Percentiles rank a stretch among this genome's conserved stretches.
phyloP scores from a whole-genome alignment of 2,329 filamentous ascomycete genomes.

The Ophiostoma sp. region DNA sequence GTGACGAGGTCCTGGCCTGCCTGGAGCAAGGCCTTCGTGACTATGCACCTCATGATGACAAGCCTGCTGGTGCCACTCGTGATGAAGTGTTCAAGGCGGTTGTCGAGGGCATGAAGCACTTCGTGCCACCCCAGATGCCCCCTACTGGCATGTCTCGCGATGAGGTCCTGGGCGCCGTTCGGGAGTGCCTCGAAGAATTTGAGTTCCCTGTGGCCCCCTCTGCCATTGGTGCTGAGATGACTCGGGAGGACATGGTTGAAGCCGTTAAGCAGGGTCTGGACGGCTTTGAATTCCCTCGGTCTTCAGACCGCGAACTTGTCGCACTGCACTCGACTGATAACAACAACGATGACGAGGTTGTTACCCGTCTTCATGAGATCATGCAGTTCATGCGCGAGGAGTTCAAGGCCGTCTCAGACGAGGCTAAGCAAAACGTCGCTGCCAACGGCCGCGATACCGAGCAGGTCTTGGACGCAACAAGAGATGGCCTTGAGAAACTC shows the following conservation, averaged over 20 bases:
- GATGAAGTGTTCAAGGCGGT: slow-evolving; percentile 84
- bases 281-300: slow-evolving; percentile 42
- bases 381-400: slow-evolving; percentile 54
- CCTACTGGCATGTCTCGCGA: slow-evolving; percentile 63
- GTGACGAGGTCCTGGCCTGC: slow-evolving; percentile 83
- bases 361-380: slow-evolving; percentile 59
- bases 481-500: slow-evolving; percentile 77
- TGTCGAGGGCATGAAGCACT: slow-evolving; percentile 77
- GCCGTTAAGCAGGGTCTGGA: slow-evolving; percentile 58
- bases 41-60: slow-evolving; percentile 54
- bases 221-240: slow-evolving; percentile 49
- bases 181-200: slow-evolving; percentile 80
- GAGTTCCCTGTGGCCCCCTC: slow-evolving; percentile 63
- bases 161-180: slow-evolving; percentile 76
- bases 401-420: slow-evolving; percentile 55
- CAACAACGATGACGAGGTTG: slow-evolving; percentile 44
- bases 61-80: slow-evolving; percentile 59
- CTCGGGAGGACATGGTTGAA: slow-evolving; percentile 57
- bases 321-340: slow-evolving; percentile 36
- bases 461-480: slow-evolving; percentile 80
- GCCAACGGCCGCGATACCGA: slow-evolving; percentile 78
- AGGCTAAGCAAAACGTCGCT: slow-evolving; percentile 70
- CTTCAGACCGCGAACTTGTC: slow-evolving; percentile 23
- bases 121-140: slow-evolving; percentile 66
- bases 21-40: slow-evolving; percentile 79